Base-by-base conservation (phyloP, 169 alveolate genomes). In the Cryptosporidium ubiquitum region DNA sequence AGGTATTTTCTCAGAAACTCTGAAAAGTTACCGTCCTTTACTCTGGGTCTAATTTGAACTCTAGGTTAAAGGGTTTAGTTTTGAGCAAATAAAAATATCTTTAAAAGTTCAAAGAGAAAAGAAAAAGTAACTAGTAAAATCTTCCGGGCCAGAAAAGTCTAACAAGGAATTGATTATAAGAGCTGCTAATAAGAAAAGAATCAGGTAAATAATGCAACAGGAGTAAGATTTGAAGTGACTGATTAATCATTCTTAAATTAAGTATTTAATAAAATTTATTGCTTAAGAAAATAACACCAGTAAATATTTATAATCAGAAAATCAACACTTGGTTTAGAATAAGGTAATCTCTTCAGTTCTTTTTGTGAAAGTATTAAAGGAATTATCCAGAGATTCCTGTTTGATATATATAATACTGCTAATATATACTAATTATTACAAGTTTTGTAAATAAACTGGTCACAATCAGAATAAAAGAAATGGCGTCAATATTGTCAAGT, bases 401-500 rank as follows among this genome's bases (percentile, higher is more conserved):
- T 12, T 6, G 5, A 1, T 18, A 55, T 7, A 5, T 20, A 10
- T 16, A 55, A 55, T 20, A 20, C n/a, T 55, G 16, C 66, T 51
- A 7, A n/a, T 23, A 47, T 47, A 47, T 47, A 47, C 23, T 47
- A 14, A 5, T 6, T 6, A 55, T 23, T 55, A 55, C 35, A 55
- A 35, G 35, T 35, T 55, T 55, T 55, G 20, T 2, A 26, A 20
- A 26, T n/a, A 2, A 3, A 23, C 37, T 55, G 12, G 20, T 14
- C 23, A 47, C 12, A 47, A 20, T 35, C 37, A 23, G 35, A 55
- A 20, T 7, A 55, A 5, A 35, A 66, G 51, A n/a, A 44, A 64
- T 79, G 89, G 89, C 89, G 18, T 79, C 89, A 12, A 23, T 79
- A n/a, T 47, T 79, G 23, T 79, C 79, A 16, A 47, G 79, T 26